Base-by-base conservation (phyloP, 1,284 basidiomycete species). In the Cutaneotrichosporon arboriforme region DNA sequence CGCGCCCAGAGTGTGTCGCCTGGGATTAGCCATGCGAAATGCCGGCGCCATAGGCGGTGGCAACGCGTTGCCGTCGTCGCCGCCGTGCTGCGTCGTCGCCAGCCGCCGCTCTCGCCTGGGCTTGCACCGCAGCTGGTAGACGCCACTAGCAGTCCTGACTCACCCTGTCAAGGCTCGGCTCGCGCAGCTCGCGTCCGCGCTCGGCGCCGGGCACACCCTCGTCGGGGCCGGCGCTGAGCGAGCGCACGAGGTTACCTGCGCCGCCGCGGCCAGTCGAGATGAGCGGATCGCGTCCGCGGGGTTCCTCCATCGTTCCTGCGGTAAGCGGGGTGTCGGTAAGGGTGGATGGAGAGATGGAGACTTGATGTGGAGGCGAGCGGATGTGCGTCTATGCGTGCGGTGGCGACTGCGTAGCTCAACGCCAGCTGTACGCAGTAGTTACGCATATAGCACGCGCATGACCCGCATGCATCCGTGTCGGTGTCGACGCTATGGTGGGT, bases 261-360 rank as follows among this genome's bases (percentile, higher is more conserved):
- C 74, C 74, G 35, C 74, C 74, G 54, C 73, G 66, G 23, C 73
- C 73, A 20, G 73, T 75, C 10, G 72, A 74, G 50, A 73, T 51
- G 40, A 54, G 47, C 41, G 54, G 54, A 45, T 59, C 57, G 42
- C 57, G 57, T 17, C 57, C 57, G 39, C 57, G 57, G 34, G 39
- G 54, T 39, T 52, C 51, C 13, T 55, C 49, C 57, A 59, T 59
- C 45, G n/a, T 51, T 46, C 48, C 47, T 57, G 47, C 13, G 35
- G 53, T 58, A 34, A 52, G 49, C 17, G 23, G 42, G 23, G 42
- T 13, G 39, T n/a, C 8, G 21, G 41, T 20, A 23, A 22, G 33
- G 22, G 38, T 42, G 31, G 35, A 17, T 44, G 34, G n/a, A 34
- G 31, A 20, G 17, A 18, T 20, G 23, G 15, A 21, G 35, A 37